Evolutionary conservation across 2,329 filamentous ascomycete species (phyloP), one percentile per base, ranked within the genome.

Genomic region (Sclerotinia minor): DNA sequence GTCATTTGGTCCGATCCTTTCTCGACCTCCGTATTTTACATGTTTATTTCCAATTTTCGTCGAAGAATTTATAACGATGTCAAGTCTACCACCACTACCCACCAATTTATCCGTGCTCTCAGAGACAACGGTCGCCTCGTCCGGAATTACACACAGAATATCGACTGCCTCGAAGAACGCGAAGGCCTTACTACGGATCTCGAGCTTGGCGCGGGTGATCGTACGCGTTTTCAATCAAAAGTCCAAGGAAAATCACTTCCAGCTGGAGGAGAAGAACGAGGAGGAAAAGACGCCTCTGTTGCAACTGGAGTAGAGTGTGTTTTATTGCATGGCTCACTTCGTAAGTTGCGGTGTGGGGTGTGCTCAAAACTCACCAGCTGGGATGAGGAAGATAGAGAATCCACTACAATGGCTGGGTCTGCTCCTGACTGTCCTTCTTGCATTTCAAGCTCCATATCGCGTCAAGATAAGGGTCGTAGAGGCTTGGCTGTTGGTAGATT

Each of bases 141-240:
- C 44, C 81, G 89, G 50, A 90, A 89, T 73, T 92, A 92, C 73
- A 92, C 89, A 0, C 89, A 92, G 72, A 92, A 92, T 71, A 92
- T 92, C 71, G 89, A 92, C 72, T 86, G 87, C 70, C 85, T 92
- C 8, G 89, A 92, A 75, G 86, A 88, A 73, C 87, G 89, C 67
- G 87, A 90, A 54, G 89, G 89, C 4, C 80, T 92, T 4, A 85
- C 83, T 21, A 90, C 87, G 0, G 83, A 87, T 65, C 80, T 92
- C 11, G 79, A 81, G 15, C 81, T 84, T 44, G 89, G 89, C 0
- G 84, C 87, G 1, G 89, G 89, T 1, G 86, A 83, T 72, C 83
- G 85, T 52, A 83, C 84, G 15, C 81, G 87, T 2, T 89, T 89
- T 72, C 86, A 84, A 58, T 53, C 71, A 21, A 73, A 81, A 83